phyloP scores from a whole-genome alignment of 75 land plant species.

The Sequoiadendron giganteum region DNA sequence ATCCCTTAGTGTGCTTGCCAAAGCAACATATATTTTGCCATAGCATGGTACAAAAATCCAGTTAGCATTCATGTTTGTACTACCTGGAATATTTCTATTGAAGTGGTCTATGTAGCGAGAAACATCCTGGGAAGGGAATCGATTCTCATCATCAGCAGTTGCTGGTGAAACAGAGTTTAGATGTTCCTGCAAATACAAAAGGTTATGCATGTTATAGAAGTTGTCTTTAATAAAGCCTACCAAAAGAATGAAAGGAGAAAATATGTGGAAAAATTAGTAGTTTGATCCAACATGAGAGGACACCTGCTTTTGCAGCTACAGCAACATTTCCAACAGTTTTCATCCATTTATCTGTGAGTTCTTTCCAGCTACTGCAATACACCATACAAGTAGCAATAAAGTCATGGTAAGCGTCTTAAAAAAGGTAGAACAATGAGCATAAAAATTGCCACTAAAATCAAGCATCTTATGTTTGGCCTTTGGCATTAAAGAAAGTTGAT shows the following conservation, averaged over 20 bases:
- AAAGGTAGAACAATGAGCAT: too few species aligned
- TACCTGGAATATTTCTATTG: conserved; percentile 65
- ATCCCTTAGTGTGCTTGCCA: neutral
- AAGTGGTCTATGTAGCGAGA: too few species aligned
- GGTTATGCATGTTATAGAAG: neutral
- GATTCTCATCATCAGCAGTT: conserved; percentile 50
- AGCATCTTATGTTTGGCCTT: too few species aligned
- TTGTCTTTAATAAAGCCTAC: neutral
- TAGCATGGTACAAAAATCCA: neutral
- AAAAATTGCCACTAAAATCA: too few species aligned
- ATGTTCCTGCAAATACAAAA: conserved; percentile 20
- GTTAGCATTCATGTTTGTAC: neutral
- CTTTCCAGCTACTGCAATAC: conserved; percentile 74
- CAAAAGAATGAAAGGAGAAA: neutral
- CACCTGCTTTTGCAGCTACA: conserved; percentile 51
- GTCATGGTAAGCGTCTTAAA: too few species aligned
- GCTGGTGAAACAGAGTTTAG: conserved; percentile 46
- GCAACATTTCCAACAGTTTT: conserved; percentile 43
- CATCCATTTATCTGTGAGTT: conserved; percentile 70
- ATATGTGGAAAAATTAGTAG: neutral
- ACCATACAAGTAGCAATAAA: neutral
- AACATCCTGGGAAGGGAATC: conserved; percentile 78
- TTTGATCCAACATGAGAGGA: neutral
- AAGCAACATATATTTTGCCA: neutral
- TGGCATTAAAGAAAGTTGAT: too few species aligned